Percentiles rank a stretch among this genome's conserved stretches.
Conservation (phyloP, 2,329 filamentous ascomycete genomes). For the Monilinia aucupariae region DNA sequence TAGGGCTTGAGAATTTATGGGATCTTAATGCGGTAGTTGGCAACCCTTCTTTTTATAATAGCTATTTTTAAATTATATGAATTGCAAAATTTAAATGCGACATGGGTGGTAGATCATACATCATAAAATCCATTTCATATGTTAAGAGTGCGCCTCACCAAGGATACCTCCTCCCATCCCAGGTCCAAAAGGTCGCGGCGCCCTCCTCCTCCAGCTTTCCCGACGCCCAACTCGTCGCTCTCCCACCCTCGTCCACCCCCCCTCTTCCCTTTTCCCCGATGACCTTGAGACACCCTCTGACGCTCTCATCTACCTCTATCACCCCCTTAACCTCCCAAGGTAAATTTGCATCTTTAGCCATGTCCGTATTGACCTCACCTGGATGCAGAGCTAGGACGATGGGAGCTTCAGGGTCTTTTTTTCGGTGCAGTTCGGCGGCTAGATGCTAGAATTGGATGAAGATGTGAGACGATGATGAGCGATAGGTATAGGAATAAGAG, state of each 20-base stretch:
- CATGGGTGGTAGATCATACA: no score
- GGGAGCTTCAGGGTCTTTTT: not conserved
- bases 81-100: no score
- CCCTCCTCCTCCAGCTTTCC: not conserved
- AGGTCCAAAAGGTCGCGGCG: not conserved
- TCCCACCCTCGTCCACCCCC: slow-evolving; percentile 2
- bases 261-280: slow-evolving; percentile 4
- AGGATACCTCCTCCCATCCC: slow-evolving; percentile 2
- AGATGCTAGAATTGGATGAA: not conserved
- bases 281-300: not conserved
- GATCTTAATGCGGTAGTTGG: not conserved
- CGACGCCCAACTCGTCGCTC: not conserved
- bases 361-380: not conserved
- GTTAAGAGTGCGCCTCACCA: not conserved
- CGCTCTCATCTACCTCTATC: not conserved
- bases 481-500: no score
- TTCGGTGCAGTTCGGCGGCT: not conserved
- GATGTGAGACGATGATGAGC: not conserved
- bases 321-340: not conserved
- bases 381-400: slow-evolving; percentile 1
- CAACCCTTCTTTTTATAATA: not conserved
- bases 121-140: not conserved
- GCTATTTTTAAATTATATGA: no score
- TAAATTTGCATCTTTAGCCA: not conserved
- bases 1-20: not conserved